Percentiles rank a stretch among this genome's conserved stretches.
Conservation (phyloP, 257 asterid species). For the Dorcoceras hygrometricum region DNA sequence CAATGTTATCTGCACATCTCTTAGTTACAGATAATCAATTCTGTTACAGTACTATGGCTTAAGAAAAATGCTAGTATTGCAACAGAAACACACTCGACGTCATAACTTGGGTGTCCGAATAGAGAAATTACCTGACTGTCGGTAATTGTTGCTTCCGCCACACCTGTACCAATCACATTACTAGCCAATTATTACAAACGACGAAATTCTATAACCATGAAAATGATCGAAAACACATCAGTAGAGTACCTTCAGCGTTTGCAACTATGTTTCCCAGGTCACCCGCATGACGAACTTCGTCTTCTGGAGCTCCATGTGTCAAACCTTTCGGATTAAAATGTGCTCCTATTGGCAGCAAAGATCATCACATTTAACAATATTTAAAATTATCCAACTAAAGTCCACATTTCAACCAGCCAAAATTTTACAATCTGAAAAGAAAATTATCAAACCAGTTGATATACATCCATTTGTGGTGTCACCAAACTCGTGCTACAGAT, state of each 20-base stretch:
- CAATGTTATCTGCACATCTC: constrained; percentile 65
- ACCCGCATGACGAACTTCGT: constrained; percentile 97
- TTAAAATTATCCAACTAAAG: constrained; percentile 6
- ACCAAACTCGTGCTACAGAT: constrained; percentile 85
- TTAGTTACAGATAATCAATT: not conserved
- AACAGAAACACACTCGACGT: not conserved
- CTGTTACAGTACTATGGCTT: not conserved
- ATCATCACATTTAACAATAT: constrained; percentile 6
- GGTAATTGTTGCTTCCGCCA: constrained; percentile 83
- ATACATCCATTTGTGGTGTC: constrained; percentile 98
- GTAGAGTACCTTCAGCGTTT: constrained; percentile 71
- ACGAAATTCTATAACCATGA: not conserved
- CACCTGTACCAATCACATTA: constrained; percentile 50
- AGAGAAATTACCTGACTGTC: constrained; percentile 60
- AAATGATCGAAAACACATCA: not conserved
- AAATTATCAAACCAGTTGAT: constrained; percentile 78
- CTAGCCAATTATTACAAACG: constrained; percentile 19
- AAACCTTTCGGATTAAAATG: constrained; percentile 80
- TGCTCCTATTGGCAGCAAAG: constrained; percentile 49
- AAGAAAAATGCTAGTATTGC: not conserved
- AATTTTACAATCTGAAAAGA: constrained; percentile 20
- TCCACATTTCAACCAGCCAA: constrained; percentile 3
- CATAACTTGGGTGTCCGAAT: not conserved
- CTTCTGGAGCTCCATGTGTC: constrained; percentile 97
- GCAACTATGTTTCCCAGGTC: constrained; percentile 99